Conservation (phyloP, 495 filamentous ascomycete genomes). For the Podospora tetraspora region DNA sequence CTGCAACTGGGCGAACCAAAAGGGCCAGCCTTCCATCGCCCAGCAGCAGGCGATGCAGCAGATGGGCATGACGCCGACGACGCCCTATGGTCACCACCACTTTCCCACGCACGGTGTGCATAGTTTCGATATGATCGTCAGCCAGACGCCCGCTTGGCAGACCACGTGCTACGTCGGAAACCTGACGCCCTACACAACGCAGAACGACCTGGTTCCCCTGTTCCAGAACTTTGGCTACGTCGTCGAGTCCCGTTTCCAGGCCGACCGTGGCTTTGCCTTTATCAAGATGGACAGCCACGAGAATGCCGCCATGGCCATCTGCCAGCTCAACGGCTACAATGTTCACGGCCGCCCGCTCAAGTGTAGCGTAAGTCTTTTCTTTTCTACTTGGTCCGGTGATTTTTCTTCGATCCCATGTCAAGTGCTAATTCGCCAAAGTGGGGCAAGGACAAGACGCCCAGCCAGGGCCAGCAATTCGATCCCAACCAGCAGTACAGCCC, state of each 20-base stretch:
- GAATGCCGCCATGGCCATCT: constrained; percentile 97
- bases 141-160: constrained; percentile 97
- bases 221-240: constrained; percentile 99
- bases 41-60: constrained; percentile 96
- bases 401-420: not conserved
- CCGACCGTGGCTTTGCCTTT: constrained; percentile 96
- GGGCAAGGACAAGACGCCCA: constrained; percentile 97
- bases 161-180: constrained; percentile 99
- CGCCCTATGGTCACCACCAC: constrained; percentile 93
- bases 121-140: constrained; percentile 96
- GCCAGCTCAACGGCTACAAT: constrained; percentile 92
- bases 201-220: constrained; percentile 88
- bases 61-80: constrained; percentile 98
- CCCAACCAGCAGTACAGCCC: constrained; percentile 75
- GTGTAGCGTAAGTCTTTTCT: constrained; percentile 69
- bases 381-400: not conserved
- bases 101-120: constrained; percentile 96
- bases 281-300: constrained; percentile 99
- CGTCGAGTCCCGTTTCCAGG: constrained; percentile 94
- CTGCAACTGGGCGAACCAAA: constrained; percentile 99
- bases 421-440: constrained; percentile 56
- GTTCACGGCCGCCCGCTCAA: constrained; percentile 96
- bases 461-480: constrained; percentile 68
- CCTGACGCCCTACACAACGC: constrained; percentile 93
- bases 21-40: constrained; percentile 95